phyloP scores from a whole-genome alignment of 1,284 basidiomycete genomes.

The Tetrapyrgos nigripes region DNA sequence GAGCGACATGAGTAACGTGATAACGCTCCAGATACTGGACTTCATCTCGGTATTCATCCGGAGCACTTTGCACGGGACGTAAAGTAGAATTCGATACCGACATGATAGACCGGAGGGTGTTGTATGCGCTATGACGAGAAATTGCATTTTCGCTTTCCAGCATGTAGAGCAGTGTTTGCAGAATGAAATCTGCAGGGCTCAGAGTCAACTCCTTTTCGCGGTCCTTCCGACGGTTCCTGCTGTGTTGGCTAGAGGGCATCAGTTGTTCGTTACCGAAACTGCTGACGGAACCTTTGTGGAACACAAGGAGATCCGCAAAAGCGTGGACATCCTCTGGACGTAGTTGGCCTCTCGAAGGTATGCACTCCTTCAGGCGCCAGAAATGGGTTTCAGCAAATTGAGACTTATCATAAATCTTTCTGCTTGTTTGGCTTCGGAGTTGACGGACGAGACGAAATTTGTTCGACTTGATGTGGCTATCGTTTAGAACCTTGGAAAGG shows the following conservation, averaged over 20 bases:
- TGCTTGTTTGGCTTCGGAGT: conserved; percentile 53
- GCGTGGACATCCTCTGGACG: conserved; percentile 73
- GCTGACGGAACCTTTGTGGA: conserved; percentile 61
- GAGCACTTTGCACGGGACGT: too few species aligned
- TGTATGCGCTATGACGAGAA: conserved; percentile 64
- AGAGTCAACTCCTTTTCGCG: conserved; percentile 12
- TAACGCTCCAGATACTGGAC: conserved; percentile 60
- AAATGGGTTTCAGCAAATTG: conserved; percentile 70
- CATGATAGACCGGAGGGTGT: conserved; percentile 64
- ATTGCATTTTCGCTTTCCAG: conserved; percentile 57
- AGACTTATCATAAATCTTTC: conserved; percentile 41
- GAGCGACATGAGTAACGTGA: conserved; percentile 36
- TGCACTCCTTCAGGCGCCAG: conserved; percentile 82
- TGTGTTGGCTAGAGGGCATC: conserved; percentile 38
- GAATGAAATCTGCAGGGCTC: conserved; percentile 51
- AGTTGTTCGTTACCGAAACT: conserved; percentile 62
- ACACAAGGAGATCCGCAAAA: conserved; percentile 76
- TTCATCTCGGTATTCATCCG: conserved; percentile 53
- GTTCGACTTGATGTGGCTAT: conserved; percentile 63
- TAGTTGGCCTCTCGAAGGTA: conserved; percentile 58
- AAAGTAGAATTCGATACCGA: conserved; percentile 37
- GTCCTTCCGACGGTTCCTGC: conserved; percentile 42
- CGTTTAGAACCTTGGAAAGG: conserved; percentile 60
- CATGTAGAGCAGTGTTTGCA: conserved; percentile 62
- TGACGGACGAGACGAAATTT: conserved; percentile 79